These are phyloP conservation scores for Naganishia sp. DNA, from an alignment of 1,284 basidiomycete species.

Conservation along the genomic window DNA sequence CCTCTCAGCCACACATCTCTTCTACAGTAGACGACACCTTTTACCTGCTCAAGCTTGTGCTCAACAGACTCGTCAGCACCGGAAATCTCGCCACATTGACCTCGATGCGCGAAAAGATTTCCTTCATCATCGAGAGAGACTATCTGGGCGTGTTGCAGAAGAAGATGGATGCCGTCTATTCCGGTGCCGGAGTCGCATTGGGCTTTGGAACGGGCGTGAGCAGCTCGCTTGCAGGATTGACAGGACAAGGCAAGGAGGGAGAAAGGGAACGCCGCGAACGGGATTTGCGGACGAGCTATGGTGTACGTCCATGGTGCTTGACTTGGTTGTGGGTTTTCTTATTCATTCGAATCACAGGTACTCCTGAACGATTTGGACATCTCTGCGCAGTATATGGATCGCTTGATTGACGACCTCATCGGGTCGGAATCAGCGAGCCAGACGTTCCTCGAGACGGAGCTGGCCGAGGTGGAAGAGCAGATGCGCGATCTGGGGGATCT, in stretches of 20 bases:
- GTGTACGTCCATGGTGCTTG: conserved; percentile 61
- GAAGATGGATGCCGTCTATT: conserved; percentile 85
- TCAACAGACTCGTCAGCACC: conserved; percentile 71
- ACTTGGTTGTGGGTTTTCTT: neutral
- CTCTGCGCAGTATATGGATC: conserved; percentile 80
- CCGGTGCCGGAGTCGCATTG: conserved; percentile 48
- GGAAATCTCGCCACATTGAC: conserved; percentile 66
- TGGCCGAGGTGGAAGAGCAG: conserved; percentile 46
- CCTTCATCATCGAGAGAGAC: conserved; percentile 74
- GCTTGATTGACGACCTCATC: conserved; percentile 70
- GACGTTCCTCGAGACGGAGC: conserved; percentile 68
- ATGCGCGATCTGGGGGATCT: conserved; percentile 43
- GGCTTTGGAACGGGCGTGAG: conserved; percentile 45
- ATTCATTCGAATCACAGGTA: conserved; percentile 58
- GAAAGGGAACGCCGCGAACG: conserved; percentile 71
- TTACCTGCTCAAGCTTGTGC: conserved; percentile 83
- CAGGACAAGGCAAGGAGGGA: conserved; percentile 45
- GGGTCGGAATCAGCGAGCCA: conserved; percentile 64
- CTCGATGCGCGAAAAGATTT: conserved; percentile 64
- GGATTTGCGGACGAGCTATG: conserved; percentile 73
- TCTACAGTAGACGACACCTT: conserved; percentile 87
- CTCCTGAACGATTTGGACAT: conserved; percentile 86
- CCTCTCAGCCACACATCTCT: conserved; percentile 62
- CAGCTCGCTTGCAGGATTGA: conserved; percentile 56
- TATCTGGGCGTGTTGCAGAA: conserved; percentile 74